Conservation (phyloP, 2,329 filamentous ascomycete species). For the Scopulariopsis brevicaulis region DNA sequence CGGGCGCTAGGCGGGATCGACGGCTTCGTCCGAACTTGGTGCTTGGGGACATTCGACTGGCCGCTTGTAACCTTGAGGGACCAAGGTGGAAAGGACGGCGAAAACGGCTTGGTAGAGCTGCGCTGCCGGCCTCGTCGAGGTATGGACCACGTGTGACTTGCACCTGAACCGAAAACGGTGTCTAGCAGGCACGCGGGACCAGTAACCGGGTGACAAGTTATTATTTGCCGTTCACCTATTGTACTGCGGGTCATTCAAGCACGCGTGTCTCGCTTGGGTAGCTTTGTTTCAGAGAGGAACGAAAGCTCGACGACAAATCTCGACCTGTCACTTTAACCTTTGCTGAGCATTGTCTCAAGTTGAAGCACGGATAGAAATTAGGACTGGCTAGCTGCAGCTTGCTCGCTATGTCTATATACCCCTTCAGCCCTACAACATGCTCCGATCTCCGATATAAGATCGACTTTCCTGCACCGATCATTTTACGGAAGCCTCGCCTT, state of each 20-base stretch:
- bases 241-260: background rate
- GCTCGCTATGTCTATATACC: background rate
- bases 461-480: background rate
- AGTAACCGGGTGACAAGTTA: background rate
- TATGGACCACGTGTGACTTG: background rate
- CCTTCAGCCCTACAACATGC: background rate
- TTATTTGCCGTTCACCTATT: background rate
- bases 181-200: background rate
- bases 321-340: too few relatives aligned
- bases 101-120: background rate
- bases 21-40: background rate
- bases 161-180: background rate
- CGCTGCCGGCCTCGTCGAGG: background rate
- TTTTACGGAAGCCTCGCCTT: conserved; percentile 27
- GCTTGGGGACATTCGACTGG: background rate
- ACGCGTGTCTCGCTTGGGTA: background rate
- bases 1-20: background rate
- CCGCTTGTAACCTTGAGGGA: background rate
- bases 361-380: too few relatives aligned
- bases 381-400: background rate
- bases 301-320: too few relatives aligned
- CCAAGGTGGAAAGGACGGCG: background rate
- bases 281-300: background rate
- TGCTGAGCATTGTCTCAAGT: too few relatives aligned
- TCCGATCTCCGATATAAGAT: background rate